Percentiles rank a stretch among this genome's conserved stretches.
Evolutionary conservation across 768 basidiomycete species (phyloP).

Genomic region (Leucocoprinus sp.): DNA sequence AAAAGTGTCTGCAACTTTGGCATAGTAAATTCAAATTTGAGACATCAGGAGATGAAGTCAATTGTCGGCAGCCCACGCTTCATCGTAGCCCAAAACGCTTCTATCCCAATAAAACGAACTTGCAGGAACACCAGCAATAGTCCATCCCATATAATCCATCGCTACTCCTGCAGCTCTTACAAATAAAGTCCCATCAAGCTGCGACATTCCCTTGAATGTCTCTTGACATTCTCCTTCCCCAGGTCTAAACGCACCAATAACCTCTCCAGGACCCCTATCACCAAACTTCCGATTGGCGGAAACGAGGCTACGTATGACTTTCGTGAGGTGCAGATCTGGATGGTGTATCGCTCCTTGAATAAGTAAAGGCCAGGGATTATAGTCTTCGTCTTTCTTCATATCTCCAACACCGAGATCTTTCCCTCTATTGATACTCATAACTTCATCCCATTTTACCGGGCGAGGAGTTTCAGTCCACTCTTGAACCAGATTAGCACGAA

Average conservation of each 20-base stretch:
- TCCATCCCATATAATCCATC: slow-evolving; percentile 51
- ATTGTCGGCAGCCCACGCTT: slow-evolving; percentile 39
- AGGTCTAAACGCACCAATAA: slow-evolving; percentile 33
- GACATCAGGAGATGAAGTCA: too few relatives aligned
- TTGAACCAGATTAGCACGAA: slow-evolving; percentile 41
- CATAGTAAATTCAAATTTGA: too few relatives aligned
- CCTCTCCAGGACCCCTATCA: slow-evolving; percentile 27
- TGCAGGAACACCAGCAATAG: slow-evolving; percentile 38
- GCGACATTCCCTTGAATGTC: slow-evolving; percentile 34
- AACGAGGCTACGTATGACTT: slow-evolving; percentile 39
- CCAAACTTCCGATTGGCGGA: slow-evolving; percentile 44
- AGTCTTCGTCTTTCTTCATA: slow-evolving; percentile 25
- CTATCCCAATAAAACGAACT: slow-evolving; percentile 41
- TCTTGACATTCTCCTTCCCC: slow-evolving; percentile 23
- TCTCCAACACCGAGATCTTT: slow-evolving; percentile 24
- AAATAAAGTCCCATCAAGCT: slow-evolving; percentile 50
- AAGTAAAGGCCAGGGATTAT: slow-evolving; percentile 47
- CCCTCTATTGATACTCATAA: slow-evolving; percentile 11
- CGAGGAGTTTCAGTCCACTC: slow-evolving; percentile 32
- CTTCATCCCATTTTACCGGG: slow-evolving; percentile 21
- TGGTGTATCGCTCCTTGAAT: slow-evolving; percentile 37
- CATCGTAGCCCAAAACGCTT: slow-evolving; percentile 54
- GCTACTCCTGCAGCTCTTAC: slow-evolving; percentile 48
- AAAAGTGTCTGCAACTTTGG: too few relatives aligned
- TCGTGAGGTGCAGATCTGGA: slow-evolving; percentile 44